Percentiles rank a stretch among this genome's conserved stretches.
Evolutionary conservation across 148 eudicot species (phyloP).

Genomic region (Rhododendron ovatum): DNA sequence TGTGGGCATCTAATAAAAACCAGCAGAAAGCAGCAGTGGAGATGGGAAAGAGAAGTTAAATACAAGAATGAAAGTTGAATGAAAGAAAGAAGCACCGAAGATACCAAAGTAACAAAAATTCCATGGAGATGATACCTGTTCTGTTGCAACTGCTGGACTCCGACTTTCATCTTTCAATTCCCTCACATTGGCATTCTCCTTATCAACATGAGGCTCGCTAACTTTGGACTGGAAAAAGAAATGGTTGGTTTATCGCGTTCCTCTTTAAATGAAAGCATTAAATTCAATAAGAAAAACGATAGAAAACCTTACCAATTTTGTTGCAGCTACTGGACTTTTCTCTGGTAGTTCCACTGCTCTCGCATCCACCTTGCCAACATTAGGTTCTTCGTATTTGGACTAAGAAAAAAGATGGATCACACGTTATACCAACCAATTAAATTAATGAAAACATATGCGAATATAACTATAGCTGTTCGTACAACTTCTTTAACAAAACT

Average conservation of each 20-base stretch:
- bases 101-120: too few species aligned
- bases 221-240: neutral
- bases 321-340: neutral
- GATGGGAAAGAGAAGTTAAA: too few species aligned
- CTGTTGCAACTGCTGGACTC: neutral
- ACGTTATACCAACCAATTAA: neutral
- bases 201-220: neutral
- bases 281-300: neutral
- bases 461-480: too few species aligned
- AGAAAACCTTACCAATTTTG: conserved; percentile 3
- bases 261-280: neutral
- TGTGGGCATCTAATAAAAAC: too few species aligned
- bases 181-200: neutral
- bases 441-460: too few species aligned
- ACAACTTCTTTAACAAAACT: too few species aligned
- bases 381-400: neutral
- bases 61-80: too few species aligned
- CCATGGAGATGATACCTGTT: conserved; percentile 1
- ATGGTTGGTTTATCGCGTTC: neutral
- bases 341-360: neutral
- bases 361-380: neutral
- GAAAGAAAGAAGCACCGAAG: too few species aligned
- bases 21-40: too few species aligned
- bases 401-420: neutral
- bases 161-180: neutral